Evolutionary conservation across 2,329 filamentous ascomycete genomes (phyloP).

Genomic region (Sporothrix luriei): DNA sequence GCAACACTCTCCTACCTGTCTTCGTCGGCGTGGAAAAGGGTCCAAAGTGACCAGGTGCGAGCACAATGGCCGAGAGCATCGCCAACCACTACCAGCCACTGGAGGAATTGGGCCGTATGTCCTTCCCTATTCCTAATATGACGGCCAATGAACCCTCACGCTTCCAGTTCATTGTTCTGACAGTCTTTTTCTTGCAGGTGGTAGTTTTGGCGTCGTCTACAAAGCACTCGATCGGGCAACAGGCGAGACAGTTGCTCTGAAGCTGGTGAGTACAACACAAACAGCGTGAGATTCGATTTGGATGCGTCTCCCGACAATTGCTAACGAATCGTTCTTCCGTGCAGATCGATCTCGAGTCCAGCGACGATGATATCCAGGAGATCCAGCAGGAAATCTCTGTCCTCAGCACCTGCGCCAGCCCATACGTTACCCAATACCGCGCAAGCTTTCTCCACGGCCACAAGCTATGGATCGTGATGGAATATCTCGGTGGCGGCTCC

Average conservation of each 20-base stretch:
- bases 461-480: slow-evolving; percentile 99
- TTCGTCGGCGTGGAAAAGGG: slow-evolving; percentile 8
- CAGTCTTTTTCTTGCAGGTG: slow-evolving; percentile 58
- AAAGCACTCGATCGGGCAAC: slow-evolving; percentile 91
- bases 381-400: slow-evolving; percentile 97
- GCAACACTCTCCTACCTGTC: background rate
- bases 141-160: background rate
- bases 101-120: slow-evolving; percentile 86
- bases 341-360: slow-evolving; percentile 97
- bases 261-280: slow-evolving; percentile 68
- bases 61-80: slow-evolving; percentile 62
- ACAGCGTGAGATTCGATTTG: too few relatives aligned
- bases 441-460: slow-evolving; percentile 93
- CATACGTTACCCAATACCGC: slow-evolving; percentile 94
- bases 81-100: slow-evolving; percentile 90
- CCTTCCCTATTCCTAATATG: too few relatives aligned
- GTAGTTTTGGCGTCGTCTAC: slow-evolving; percentile 95
- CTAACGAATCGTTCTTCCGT: background rate
- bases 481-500: slow-evolving; percentile 92
- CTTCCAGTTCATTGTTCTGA: background rate
- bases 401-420: slow-evolving; percentile 90
- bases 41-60: slow-evolving; percentile 25
- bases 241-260: slow-evolving; percentile 93
- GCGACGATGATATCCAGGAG: slow-evolving; percentile 96
- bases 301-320: background rate